phyloP scores from a whole-genome alignment of 352 stramenopile species.

The Plasmopara viticola region DNA sequence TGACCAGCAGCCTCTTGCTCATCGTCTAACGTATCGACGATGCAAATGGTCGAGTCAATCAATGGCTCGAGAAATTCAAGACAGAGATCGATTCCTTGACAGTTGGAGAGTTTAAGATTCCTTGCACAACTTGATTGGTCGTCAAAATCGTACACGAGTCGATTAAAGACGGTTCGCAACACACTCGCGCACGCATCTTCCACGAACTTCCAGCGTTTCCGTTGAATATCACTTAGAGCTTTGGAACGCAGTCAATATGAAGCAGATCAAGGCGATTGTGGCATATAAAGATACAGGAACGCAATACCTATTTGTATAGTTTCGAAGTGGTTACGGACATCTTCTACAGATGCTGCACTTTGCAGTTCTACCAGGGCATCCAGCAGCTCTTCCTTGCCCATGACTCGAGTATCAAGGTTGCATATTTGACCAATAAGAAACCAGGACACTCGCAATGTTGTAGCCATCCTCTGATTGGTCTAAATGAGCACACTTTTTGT shows the following conservation, averaged over 20 bases:
- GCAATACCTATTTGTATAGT: conserved; percentile 27
- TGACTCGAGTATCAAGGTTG: conserved; percentile 1
- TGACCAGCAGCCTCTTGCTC: conserved; percentile 16
- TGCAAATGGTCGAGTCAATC: conserved; percentile 14
- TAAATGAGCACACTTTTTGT: too few relatives aligned
- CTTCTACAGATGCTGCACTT: conserved; percentile 10
- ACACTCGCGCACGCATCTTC: conserved; percentile 56
- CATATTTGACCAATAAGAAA: conserved; percentile 19
- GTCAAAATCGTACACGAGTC: conserved; percentile 9
- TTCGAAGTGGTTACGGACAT: conserved; percentile 12
- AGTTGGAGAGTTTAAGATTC: conserved; percentile 4
- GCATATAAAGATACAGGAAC: conserved; percentile 1
- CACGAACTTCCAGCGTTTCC: conserved; percentile 64
- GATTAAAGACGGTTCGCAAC: conserved; percentile 22
- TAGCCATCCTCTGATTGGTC: background rate
- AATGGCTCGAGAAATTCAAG: conserved; percentile 31
- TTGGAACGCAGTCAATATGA: conserved; percentile 1
- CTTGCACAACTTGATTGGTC: background rate
- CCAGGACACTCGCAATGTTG: background rate
- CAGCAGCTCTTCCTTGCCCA: conserved; percentile 45
- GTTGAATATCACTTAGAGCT: conserved; percentile 48
- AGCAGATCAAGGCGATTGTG: background rate
- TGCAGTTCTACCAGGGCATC: conserved; percentile 36
- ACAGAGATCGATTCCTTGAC: conserved; percentile 16
- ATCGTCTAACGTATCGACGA: conserved; percentile 11